Evolutionary conservation across 208 protist species (phyloP), one percentile per base, ranked within the genome.

Genomic region (Leishmania turanica): DNA sequence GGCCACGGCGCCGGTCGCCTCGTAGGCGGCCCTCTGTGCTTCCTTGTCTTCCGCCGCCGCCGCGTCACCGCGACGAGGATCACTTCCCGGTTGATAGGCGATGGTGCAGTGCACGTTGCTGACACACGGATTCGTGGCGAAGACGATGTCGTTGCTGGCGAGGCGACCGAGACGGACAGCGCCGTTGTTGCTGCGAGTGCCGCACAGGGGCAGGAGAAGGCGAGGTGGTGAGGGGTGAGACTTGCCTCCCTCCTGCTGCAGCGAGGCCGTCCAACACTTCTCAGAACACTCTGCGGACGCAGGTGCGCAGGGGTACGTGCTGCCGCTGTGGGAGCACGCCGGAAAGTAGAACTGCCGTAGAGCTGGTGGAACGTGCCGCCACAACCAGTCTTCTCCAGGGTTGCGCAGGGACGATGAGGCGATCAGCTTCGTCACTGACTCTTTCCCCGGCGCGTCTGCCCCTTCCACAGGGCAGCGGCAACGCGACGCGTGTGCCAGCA

Each of bases 61-160:
- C 58, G 13, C 51, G n/a, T 7, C 34, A 15, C 54, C 51, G 56
- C 9, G 27, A 42, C n/a, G 71, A 11, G 27, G 49, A 42, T 75
- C 78, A 42, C 65, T 65, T 65, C 42, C n/a, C 0, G 68, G 70
- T 72, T 68, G 75, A 37, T n/a, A 47, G 13, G 66, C 80, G 17
- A 89, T 53, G 11, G 83, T 70, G 77, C 90, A 93, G 66, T 93
- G 90, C 34, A 93, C 83, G 42, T 82, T 79, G 83, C 90, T 93
- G 56, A 93, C 80, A 71, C 84, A 93, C 4, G 88, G 87, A 73
- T 91, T 93, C 1, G 79, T 73, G n/a, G 69, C 17, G 69, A 93
- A 68, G 47, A 68, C 82, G 7, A 89, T 75, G 76, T 90, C 83
- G 77, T 88, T 90, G 76, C 74, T 87, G 49, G 65, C 24, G 21